Conservation (phyloP, 1,139 yeast genomes). For the Sugiyamaella neomexicana region DNA sequence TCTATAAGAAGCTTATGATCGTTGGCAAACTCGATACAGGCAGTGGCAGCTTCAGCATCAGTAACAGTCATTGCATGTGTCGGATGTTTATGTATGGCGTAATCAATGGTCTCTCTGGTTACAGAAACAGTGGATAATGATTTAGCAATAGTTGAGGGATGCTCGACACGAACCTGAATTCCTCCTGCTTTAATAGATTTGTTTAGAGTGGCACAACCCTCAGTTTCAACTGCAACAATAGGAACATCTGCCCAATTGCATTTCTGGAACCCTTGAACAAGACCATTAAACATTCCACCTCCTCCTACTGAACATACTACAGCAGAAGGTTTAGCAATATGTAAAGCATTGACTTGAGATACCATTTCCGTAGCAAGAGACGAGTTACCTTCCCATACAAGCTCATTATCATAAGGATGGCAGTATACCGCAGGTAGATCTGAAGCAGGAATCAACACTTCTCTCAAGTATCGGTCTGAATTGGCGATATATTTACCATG, state of each 20-base stretch:
- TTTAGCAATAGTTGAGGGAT: slow-evolving; percentile 59
- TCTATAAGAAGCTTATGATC: slow-evolving; percentile 57
- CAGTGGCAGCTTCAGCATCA: slow-evolving; percentile 57
- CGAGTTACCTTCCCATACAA: slow-evolving; percentile 73
- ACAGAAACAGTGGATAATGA: slow-evolving; percentile 63
- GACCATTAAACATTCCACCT: slow-evolving; percentile 69
- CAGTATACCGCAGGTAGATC: slow-evolving; percentile 50
- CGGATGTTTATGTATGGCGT: slow-evolving; percentile 42
- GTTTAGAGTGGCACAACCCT: slow-evolving; percentile 60
- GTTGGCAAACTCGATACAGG: slow-evolving; percentile 53
- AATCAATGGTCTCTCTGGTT: slow-evolving; percentile 50
- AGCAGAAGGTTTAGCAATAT: slow-evolving; percentile 49
- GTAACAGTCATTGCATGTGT: slow-evolving; percentile 52
- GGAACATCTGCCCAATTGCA: slow-evolving; percentile 48
- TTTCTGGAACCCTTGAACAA: slow-evolving; percentile 55
- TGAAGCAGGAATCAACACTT: slow-evolving; percentile 39
- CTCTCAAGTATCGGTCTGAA: slow-evolving; percentile 55
- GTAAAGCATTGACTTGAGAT: slow-evolving; percentile 40
- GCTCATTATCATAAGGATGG: slow-evolving; percentile 66
- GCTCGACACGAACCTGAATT: slow-evolving; percentile 43
- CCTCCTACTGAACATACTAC: slow-evolving; percentile 75
- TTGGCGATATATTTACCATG: slow-evolving; percentile 63
- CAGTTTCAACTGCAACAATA: slow-evolving; percentile 61
- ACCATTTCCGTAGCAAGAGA: slow-evolving; percentile 59
- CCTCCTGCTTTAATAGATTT: slow-evolving; percentile 48